Evolutionary conservation across 805 yeast genomes (phyloP).

Genomic region (Yamadazyma sp.): DNA sequence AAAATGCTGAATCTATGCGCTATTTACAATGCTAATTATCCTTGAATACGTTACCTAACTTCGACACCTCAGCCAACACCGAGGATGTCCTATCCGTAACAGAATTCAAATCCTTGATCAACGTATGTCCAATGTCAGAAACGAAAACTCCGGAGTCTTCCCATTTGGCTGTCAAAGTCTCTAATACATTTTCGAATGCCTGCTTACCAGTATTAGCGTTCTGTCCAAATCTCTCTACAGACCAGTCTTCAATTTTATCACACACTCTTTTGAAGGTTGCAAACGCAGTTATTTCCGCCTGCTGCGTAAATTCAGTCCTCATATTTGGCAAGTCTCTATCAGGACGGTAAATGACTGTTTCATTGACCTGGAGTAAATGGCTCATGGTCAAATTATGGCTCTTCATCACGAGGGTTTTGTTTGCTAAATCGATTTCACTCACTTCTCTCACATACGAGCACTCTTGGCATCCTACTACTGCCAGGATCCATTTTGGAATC

Average conservation of each 20-base stretch:
- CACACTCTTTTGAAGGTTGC: constrained; percentile 69
- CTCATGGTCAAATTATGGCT: constrained; percentile 86
- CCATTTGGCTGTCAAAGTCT: constrained; percentile 47
- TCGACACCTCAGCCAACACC: constrained; percentile 16
- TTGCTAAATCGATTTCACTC: constrained; percentile 71
- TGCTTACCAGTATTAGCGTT: constrained; percentile 79
- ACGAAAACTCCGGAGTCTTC: constrained; percentile 40
- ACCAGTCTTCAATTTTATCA: constrained; percentile 88
- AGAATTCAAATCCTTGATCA: constrained; percentile 25
- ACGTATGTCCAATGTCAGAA: constrained; percentile 26
- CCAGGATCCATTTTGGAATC: constrained; percentile 78
- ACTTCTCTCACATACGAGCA: constrained; percentile 85
- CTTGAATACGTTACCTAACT: constrained; percentile 12
- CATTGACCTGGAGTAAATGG: constrained; percentile 74
- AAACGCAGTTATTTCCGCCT: constrained; percentile 86
- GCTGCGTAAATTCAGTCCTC: constrained; percentile 70
- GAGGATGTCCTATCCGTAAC: constrained; percentile 15
- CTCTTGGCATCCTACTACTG: constrained; percentile 69
- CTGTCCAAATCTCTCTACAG: constrained; percentile 81
- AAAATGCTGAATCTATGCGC: not conserved
- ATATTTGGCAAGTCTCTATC: constrained; percentile 50
- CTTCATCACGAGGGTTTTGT: constrained; percentile 68
- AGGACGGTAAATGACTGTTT: constrained; percentile 81
- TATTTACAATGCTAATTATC: constrained; percentile 2
- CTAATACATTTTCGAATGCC: constrained; percentile 83